Conservation (phyloP, 108 stramenopile species). For the Skeletonema grethae region DNA sequence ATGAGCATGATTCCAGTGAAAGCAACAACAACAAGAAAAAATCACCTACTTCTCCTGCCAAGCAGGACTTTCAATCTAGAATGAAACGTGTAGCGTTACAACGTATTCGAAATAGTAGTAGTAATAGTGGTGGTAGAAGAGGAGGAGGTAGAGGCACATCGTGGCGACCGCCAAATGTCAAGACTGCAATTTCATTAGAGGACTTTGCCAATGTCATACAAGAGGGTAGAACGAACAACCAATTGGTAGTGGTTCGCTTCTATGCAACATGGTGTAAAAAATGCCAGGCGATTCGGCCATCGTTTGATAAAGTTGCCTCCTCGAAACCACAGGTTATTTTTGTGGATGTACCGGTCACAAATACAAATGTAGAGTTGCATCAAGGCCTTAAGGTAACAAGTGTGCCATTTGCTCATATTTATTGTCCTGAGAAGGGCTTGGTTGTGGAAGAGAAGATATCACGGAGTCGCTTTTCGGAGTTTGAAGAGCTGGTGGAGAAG, state of each 20-base stretch:
- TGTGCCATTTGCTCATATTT: constrained; percentile 70
- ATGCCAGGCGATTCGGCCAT: constrained; percentile 61
- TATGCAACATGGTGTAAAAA: constrained; percentile 77
- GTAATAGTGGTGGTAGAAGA: too few species aligned
- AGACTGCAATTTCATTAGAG: constrained; percentile 46
- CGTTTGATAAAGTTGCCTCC: constrained; percentile 51
- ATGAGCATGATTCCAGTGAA: background rate
- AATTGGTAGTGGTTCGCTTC: constrained; percentile 66
- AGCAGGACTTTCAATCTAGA: constrained; percentile 26
- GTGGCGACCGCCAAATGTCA: constrained; percentile 52
- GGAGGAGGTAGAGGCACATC: background rate
- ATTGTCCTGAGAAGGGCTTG: constrained; percentile 62
- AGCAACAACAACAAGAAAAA: background rate
- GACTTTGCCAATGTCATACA: constrained; percentile 65
- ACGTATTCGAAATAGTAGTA: background rate
- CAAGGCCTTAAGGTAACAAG: constrained; percentile 66
- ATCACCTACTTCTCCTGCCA: background rate
- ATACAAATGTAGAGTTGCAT: constrained; percentile 66
- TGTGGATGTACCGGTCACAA: constrained; percentile 72
- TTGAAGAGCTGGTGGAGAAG: constrained; percentile 29
- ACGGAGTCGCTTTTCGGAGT: constrained; percentile 43
- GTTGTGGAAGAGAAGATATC: constrained; percentile 65
- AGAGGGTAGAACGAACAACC: constrained; percentile 45
- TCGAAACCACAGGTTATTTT: constrained; percentile 56
- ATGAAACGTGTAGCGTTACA: constrained; percentile 31